Evolutionary conservation across 345 rosid genomes (phyloP).

Genomic region (Brassica cretica): DNA sequence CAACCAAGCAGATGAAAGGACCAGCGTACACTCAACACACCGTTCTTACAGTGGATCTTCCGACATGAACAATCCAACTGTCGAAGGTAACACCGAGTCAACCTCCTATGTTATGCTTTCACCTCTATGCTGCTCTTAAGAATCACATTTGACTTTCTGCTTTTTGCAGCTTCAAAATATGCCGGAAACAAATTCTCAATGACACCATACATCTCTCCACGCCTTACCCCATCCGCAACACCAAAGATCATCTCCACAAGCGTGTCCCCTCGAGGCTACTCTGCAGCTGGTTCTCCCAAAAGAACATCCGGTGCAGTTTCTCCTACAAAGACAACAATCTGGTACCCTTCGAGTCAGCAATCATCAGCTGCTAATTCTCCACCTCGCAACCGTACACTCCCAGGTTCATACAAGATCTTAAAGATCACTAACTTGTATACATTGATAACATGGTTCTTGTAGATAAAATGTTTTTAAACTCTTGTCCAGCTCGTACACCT

Average conservation of each 20-base stretch:
- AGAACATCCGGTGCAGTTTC: constrained; percentile 68
- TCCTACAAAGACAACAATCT: constrained; percentile 58
- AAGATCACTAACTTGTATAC: neutral
- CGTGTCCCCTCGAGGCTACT: constrained; percentile 74
- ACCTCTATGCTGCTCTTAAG: neutral
- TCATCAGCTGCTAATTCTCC: constrained; percentile 97
- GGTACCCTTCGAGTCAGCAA: constrained; percentile 94
- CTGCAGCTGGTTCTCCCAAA: constrained; percentile 72
- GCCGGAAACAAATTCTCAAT: constrained; percentile 63
- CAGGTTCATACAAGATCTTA: constrained; percentile 47
- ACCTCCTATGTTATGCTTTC: neutral
- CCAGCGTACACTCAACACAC: constrained; percentile 43
- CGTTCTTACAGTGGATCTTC: constrained; percentile 45
- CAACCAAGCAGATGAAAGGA: constrained; percentile 49
- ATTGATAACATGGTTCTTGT: constrained; percentile 1
- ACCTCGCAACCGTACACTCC: constrained; percentile 69
- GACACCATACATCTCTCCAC: constrained; percentile 81
- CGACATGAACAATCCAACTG: constrained; percentile 46
- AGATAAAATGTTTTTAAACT: neutral
- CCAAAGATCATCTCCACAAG: constrained; percentile 73
- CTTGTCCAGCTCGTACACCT: constrained; percentile 52
- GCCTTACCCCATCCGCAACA: constrained; percentile 80
- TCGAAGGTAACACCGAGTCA: constrained; percentile 52
- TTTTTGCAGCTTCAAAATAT: constrained; percentile 49
- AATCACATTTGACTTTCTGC: neutral